Conservation (phyloP, 2,329 filamentous ascomycete genomes). For the Fusarium sp. region DNA sequence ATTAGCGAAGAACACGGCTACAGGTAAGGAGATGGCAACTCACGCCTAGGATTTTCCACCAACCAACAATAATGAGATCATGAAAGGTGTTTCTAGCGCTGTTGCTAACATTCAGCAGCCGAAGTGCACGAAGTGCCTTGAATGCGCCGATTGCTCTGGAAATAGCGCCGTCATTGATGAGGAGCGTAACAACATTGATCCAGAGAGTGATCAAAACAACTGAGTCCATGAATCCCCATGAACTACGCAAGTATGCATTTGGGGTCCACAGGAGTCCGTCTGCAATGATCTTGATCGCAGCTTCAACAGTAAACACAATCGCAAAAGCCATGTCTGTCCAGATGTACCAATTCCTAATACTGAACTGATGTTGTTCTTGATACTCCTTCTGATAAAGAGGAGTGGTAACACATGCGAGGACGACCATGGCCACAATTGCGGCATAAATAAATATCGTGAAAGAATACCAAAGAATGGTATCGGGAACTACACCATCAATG, state of each 20-base stretch:
- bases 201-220: slow-evolving; percentile 92
- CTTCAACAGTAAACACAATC: slow-evolving; percentile 85
- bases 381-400: slow-evolving; percentile 94
- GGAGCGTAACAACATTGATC: slow-evolving; percentile 89
- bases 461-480: slow-evolving; percentile 89
- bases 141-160: slow-evolving; percentile 95
- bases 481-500: slow-evolving; percentile 89
- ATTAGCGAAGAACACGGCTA: neutral
- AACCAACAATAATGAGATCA: slow-evolving; percentile 91
- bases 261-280: slow-evolving; percentile 97
- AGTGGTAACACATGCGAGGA: slow-evolving; percentile 93
- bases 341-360: slow-evolving; percentile 87
- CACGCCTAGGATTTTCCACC: slow-evolving; percentile 91
- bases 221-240: slow-evolving; percentile 96
- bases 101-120: slow-evolving; percentile 94
- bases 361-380: slow-evolving; percentile 71
- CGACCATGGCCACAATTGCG: slow-evolving; percentile 96
- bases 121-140: slow-evolving; percentile 91
- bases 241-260: slow-evolving; percentile 95
- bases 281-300: slow-evolving; percentile 90
- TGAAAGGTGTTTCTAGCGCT: slow-evolving; percentile 97
- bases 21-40: slow-evolving; percentile 48
- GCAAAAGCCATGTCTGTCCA: slow-evolving; percentile 95
- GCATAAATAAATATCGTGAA: slow-evolving; percentile 96
- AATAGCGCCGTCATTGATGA: slow-evolving; percentile 84